Evolutionary conservation across 139 green algal species (phyloP).

Genomic region (Tetratostichococcus sp.): DNA sequence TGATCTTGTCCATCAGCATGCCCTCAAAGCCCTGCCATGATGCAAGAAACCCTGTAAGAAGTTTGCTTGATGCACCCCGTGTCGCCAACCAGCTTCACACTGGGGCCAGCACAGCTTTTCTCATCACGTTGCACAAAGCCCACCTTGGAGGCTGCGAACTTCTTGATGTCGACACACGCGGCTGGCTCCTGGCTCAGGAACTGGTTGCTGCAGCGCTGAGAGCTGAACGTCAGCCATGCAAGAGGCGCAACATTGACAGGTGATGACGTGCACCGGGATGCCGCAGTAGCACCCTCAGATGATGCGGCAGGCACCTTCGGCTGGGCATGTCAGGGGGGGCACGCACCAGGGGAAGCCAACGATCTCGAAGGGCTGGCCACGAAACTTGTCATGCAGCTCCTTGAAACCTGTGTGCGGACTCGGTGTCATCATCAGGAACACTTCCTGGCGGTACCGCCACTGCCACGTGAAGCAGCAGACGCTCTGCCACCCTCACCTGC

Average conservation of each 20-base stretch:
- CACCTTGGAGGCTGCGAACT: constrained; percentile 20
- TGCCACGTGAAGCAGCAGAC: neutral
- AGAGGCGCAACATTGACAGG: neutral
- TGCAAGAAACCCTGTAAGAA: neutral
- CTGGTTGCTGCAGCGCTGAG: constrained; percentile 22
- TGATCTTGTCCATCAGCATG: constrained; percentile 27
- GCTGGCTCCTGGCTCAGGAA: constrained; percentile 40
- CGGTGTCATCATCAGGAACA: neutral
- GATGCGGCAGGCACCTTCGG: neutral
- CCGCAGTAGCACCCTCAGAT: neutral
- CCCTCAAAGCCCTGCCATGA: constrained; percentile 17
- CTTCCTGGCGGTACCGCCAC: neutral
- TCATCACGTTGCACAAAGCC: neutral
- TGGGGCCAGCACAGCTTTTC: neutral
- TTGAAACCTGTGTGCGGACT: constrained; percentile 12
- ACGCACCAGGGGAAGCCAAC: constrained; percentile 42
- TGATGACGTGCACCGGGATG: neutral
- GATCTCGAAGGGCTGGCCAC: constrained; percentile 30
- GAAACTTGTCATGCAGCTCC: constrained; percentile 32
- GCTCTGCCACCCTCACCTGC: neutral
- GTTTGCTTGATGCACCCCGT: too few species aligned
- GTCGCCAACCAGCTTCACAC: too few species aligned
- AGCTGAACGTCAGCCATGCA: neutral
- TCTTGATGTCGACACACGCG: constrained; percentile 24
- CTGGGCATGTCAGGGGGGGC: neutral